phyloP scores from a whole-genome alignment of 208 protist species.

The Leishmania major region DNA sequence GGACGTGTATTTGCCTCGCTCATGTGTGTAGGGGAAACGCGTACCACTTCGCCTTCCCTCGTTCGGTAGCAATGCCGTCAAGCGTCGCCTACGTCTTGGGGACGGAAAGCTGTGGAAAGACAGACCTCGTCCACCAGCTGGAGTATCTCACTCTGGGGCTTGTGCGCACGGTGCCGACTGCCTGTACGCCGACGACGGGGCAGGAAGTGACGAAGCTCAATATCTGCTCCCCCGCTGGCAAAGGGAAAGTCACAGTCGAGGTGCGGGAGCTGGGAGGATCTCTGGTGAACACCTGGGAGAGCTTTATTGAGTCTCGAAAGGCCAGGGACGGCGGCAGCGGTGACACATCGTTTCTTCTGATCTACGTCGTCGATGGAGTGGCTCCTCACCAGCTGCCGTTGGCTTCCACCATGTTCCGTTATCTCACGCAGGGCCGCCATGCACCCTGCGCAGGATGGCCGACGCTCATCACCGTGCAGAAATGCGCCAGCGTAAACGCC shows the following conservation, averaged over 20 bases:
- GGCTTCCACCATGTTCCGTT: conserved; percentile 39
- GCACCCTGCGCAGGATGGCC: conserved; percentile 62
- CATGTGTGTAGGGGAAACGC: too few relatives aligned
- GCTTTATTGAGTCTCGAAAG: conserved; percentile 51
- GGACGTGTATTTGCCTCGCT: neutral
- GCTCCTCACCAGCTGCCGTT: conserved; percentile 61
- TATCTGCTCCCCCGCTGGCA: conserved; percentile 14
- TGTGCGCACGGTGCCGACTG: conserved; percentile 26
- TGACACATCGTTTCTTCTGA: conserved; percentile 31
- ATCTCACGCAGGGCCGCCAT: conserved; percentile 29
- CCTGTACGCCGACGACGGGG: conserved; percentile 58
- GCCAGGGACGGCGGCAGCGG: conserved; percentile 16
- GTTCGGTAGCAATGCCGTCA: conserved; percentile 8
- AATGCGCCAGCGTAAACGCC: conserved; percentile 42
- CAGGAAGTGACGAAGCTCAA: conserved; percentile 60
- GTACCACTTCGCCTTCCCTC: neutral
- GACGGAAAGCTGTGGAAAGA: conserved; percentile 68
- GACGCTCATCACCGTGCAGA: conserved; percentile 63
- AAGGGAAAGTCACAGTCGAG: conserved; percentile 41
- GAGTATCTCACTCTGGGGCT: conserved; percentile 34
- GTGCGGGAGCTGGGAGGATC: conserved; percentile 70
- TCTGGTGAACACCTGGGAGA: conserved; percentile 63
- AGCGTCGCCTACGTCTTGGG: conserved; percentile 68
- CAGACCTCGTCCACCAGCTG: conserved; percentile 65
- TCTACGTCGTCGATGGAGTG: conserved; percentile 76